These are phyloP conservation scores for Cytospora leucostoma DNA, from an alignment of 2,329 filamentous ascomycete genomes.

Conservation along the genomic window DNA sequence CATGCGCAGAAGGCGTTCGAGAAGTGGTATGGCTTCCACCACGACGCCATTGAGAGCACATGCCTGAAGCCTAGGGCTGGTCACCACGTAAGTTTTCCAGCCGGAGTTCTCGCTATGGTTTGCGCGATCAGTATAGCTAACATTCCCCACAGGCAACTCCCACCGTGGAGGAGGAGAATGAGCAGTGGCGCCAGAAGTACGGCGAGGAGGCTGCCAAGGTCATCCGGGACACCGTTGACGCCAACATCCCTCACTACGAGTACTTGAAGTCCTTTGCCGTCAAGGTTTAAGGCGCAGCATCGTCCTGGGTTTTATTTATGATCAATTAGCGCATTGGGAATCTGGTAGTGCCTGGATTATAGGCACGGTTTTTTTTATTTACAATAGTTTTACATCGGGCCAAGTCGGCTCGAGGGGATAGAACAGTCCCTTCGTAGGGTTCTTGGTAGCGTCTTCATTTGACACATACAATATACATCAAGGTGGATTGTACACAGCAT, in stretches of 20 bases:
- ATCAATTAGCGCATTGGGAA: constrained; percentile 15
- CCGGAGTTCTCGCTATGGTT: background rate
- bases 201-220: constrained; percentile 69
- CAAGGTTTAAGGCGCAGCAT: constrained; percentile 47
- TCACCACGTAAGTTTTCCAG: constrained; percentile 53
- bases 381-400: constrained; percentile 20
- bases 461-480: constrained; percentile 15
- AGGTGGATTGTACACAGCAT: background rate
- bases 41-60: constrained; percentile 85
- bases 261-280: constrained; percentile 79
- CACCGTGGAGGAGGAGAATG: constrained; percentile 66
- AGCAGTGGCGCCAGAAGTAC: constrained; percentile 73
- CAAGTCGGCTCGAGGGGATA: constrained; percentile 3
- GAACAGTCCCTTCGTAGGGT: background rate
- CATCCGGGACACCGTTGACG: constrained; percentile 71
- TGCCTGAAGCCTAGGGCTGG: constrained; percentile 71
- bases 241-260: constrained; percentile 74
- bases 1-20: constrained; percentile 77
- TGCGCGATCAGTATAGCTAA: background rate
- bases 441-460: constrained; percentile 10
- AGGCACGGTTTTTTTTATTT: constrained; percentile 10
- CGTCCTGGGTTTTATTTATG: constrained; percentile 26
- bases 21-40: constrained; percentile 97
- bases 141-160: constrained; percentile 53
- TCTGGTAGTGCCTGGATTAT: constrained; percentile 8